Evolutionary conservation across 345 rosid species (phyloP), one percentile per base, ranked within the genome.

Genomic region (Populus nigra): DNA sequence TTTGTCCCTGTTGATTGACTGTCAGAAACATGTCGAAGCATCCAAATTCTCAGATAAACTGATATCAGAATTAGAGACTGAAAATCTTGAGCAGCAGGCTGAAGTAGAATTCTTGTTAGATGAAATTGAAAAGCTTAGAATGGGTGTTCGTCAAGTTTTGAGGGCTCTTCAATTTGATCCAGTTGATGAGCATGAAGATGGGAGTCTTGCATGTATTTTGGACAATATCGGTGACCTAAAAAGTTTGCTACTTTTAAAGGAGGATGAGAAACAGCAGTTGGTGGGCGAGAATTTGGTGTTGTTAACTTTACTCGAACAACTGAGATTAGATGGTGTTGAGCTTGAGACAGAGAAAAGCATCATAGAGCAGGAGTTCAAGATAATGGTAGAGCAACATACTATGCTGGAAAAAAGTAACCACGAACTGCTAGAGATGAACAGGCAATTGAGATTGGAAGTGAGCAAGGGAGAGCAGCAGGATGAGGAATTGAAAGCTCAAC

Each of bases 251-350:
- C 82, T 79, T 66, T 82, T 43, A 41, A 83, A 83, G 66, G 86
- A 85, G 79, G 93, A 90, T 73, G 96, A 90, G 83, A 90, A 78
- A 83, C 93, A 90, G 71, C 84, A 77, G 70, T 84, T 92, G 76
- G 79, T 88, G 23, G 85, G 92, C 79, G 98, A 93, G 89, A 95
- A 95, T 84, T 86, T 87, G 0, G 91, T 96, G 83, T 78, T 93
- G 39, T 79, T 88, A 65, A 86, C 94, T 79, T 81, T 91, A 50
- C 84, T 93, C 61, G 82, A 79, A 76, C 92, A 89, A 47, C 76
- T 87, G 35, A 75, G 84, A 47, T 79, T 86, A 47, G 94, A 88
- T 5, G 89, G 94, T 78, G 83, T 74, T 38, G 84, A 90, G 69
- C 63, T 88, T 25, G 87, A 86, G 82, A 86, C 88, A 1, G 83